These are phyloP conservation scores for Starmerella tilneyi DNA, from an alignment of 805 yeast genomes.

Conservation along the genomic window DNA sequence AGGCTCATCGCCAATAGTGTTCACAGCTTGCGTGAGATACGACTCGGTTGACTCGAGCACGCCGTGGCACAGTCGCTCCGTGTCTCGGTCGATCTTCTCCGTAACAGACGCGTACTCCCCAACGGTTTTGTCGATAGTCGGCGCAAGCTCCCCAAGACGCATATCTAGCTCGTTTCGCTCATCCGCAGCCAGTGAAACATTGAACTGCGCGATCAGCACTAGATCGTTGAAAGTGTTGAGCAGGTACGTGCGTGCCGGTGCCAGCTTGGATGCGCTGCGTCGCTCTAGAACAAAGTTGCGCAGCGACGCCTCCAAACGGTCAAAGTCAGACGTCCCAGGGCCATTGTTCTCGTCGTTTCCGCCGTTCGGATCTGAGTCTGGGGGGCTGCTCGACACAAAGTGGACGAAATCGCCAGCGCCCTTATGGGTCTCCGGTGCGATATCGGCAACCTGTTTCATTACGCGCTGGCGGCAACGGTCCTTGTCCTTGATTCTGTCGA, in stretches of 20 bases:
- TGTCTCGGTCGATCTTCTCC: slow-evolving; percentile 49
- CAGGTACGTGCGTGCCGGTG: slow-evolving; percentile 87
- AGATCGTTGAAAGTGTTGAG: slow-evolving; percentile 60
- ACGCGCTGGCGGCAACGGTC: slow-evolving; percentile 66
- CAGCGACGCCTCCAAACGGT: slow-evolving; percentile 70
- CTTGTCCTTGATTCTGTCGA: slow-evolving; percentile 76
- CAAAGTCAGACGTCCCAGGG: slow-evolving; percentile 42
- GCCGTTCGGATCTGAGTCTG: slow-evolving; percentile 27
- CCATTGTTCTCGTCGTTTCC: slow-evolving; percentile 25
- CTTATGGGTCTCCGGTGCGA: slow-evolving; percentile 87
- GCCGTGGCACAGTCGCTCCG: slow-evolving; percentile 49
- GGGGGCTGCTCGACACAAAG: slow-evolving; percentile 41
- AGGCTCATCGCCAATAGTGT: slow-evolving; percentile 42
- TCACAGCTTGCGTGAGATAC: slow-evolving; percentile 44
- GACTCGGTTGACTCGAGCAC: slow-evolving; percentile 53
- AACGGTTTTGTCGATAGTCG: slow-evolving; percentile 49
- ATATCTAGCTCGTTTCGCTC: slow-evolving; percentile 33
- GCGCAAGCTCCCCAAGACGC: slow-evolving; percentile 50
- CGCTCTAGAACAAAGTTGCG: slow-evolving; percentile 81
- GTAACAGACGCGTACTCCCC: slow-evolving; percentile 44
- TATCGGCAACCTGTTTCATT: slow-evolving; percentile 68
- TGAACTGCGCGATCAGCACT: slow-evolving; percentile 48
- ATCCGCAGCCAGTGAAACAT: slow-evolving; percentile 45
- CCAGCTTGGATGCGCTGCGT: slow-evolving; percentile 73
- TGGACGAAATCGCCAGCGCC: slow-evolving; percentile 87